Percentiles rank a stretch among this genome's conserved stretches.
Conservation (phyloP, 345 rosid species). For the Eucalyptus pauciflora region DNA sequence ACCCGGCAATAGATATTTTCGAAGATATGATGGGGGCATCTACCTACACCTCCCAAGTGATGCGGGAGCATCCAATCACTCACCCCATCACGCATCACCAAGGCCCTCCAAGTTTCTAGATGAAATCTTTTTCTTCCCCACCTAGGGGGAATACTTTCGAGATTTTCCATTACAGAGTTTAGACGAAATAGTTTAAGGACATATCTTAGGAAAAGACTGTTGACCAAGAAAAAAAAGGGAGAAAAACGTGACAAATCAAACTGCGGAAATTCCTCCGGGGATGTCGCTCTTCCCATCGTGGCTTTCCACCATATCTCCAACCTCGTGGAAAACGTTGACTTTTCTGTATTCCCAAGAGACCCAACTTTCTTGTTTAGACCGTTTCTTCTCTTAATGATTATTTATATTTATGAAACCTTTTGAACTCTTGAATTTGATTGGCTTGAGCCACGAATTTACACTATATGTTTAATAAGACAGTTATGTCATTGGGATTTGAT, state of each 20-base stretch:
- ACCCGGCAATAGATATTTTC: too few relatives aligned
- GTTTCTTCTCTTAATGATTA: background rate
- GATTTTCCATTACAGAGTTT: too few relatives aligned
- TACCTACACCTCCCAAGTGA: too few relatives aligned
- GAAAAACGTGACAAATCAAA: background rate
- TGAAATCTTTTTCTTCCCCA: too few relatives aligned
- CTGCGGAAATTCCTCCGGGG: background rate
- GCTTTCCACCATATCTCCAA: background rate
- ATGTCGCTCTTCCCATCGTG: background rate
- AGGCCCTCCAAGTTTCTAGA: too few relatives aligned
- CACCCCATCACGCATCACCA: too few relatives aligned
- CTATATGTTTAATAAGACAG: background rate
- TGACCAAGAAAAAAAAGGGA: background rate
- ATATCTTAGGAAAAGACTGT: background rate
- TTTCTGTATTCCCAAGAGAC: too few relatives aligned
- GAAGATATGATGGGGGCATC: too few relatives aligned
- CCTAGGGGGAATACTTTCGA: too few relatives aligned
- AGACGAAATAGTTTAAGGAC: too few relatives aligned
- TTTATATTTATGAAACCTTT: background rate
- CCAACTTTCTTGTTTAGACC: background rate
- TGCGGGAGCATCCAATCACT: too few relatives aligned
- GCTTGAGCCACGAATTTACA: background rate
- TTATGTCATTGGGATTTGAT: background rate
- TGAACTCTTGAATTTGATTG: background rate
- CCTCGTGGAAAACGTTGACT: background rate